Base-by-base conservation (phyloP, 176 grass and related monocot genomes). In the Eremochloa ophiuroides region DNA sequence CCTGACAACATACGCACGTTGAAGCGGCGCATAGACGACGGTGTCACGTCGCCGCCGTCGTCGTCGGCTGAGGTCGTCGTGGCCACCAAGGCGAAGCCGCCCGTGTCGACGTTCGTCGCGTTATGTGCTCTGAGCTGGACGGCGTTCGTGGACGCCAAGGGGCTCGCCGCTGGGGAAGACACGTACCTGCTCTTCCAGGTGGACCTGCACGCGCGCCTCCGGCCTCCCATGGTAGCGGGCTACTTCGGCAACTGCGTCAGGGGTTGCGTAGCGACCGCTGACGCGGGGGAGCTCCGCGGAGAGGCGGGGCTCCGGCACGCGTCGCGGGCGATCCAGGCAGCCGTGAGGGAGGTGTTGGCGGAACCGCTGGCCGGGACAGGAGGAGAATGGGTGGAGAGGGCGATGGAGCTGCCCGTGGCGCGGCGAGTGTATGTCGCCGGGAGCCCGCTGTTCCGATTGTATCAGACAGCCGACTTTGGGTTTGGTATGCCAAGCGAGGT, bases 71-170 rank as follows among this genome's bases (percentile, higher is more conserved):
- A 5, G 0, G 29, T 10, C 66, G 11, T 8, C 18, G 2, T 5
- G 25, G 25, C 10, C 58, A 13, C 3, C 25, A 25, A 18, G 9
- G n/a, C n/a, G n/a, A 15, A 66, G 47, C 85, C 85, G 27, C n/a
- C n/a, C n/a, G 65, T 68, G 35, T 82, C 85, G 23, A 87, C 66
- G 42, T 87, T 88, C 38, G 85, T 66, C 3, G 80, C 86, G 13
- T 41, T 66, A 18, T 37, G 33, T 8, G 64, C 64, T 38, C 64
- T 78, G 18, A 22, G 44, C 10, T 83, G 80, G 85, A 41, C 62
- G 20, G 16, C 80, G 2, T 63, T 79, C 67, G 73, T 79, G 5
- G 30, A 51, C 8, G 69, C 73, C 40, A 75, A 83, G 23, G 41
- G 29, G 8, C 33, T 83, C 65, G 30, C 58, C 8, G 62, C 73